Percentiles rank a stretch among this genome's conserved stretches.
These are phyloP conservation scores for Eruca vesicaria DNA, from an alignment of 441 rosid species.

Conservation along the genomic window DNA sequence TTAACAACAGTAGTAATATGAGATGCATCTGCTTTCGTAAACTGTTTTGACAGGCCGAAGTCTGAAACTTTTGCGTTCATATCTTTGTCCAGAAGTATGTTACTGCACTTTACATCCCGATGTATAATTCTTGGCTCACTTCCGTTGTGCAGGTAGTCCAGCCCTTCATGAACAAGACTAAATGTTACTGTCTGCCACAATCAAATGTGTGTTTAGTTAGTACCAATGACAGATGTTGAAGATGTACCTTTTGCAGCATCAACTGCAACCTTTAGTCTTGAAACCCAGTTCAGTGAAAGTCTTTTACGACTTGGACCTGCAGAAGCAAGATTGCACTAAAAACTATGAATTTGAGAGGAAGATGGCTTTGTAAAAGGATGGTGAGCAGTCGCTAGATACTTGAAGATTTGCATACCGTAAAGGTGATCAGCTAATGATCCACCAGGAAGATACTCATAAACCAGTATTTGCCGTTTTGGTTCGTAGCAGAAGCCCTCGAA, in stretches of 20 bases:
- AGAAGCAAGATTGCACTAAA: constrained; percentile 1
- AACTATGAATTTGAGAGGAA: not conserved
- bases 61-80: constrained; percentile 92
- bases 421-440: constrained; percentile 90
- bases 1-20: constrained; percentile 93
- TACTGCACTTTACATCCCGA: constrained; percentile 86
- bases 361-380: not conserved
- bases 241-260: constrained; percentile 89
- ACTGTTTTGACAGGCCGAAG: constrained; percentile 93
- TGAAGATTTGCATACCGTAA: constrained; percentile 51
- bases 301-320: constrained; percentile 60
- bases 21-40: constrained; percentile 72
- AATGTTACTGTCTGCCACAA: constrained; percentile 1
- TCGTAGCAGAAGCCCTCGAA: constrained; percentile 89
- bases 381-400: not conserved
- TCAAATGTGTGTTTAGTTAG: not conserved
- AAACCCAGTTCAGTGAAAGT: constrained; percentile 78
- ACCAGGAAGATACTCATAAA: constrained; percentile 83
- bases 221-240: not conserved
- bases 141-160: constrained; percentile 92
- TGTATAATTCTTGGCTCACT: constrained; percentile 88
- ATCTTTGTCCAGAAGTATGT: constrained; percentile 75
- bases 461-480: constrained; percentile 79
- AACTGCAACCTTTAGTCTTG: constrained; percentile 80
- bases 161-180: constrained; percentile 43